Evolutionary conservation across 176 grass and related monocot genomes (phyloP), one percentile per base, ranked within the genome.

Genomic region (Musa acuminata): DNA sequence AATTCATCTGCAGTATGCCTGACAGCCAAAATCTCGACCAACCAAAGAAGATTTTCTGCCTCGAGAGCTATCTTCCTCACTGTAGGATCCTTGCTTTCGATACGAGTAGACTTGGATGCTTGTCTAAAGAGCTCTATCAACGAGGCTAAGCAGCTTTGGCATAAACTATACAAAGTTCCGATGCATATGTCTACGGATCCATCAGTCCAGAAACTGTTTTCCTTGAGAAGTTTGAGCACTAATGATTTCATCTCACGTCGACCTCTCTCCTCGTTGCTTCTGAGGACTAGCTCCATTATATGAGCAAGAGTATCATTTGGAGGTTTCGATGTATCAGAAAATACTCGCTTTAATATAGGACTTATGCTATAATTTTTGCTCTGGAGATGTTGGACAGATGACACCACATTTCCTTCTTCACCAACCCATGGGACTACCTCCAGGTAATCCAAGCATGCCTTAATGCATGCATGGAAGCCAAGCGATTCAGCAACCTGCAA

Each of bases 181-280:
- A 72, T 75, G 22, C 85, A 89, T 72, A 84, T 85, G 67, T 90
- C 82, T n/a, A 55, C 62, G 53, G 89, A 84, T 73, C 80, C 85
- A 62, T 82, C 80, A 11, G 52, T 64, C 14, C 68, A 77, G 26
- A 76, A 72, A 62, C 27, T 83, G 58, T 86, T 92, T 76, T 96
- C 92, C 83, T 92, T 96, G 25, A 96, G 77, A 53, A 96, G 89
- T 71, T 92, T 96, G 58, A 87, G 70, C 67, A 96, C 89, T 22
- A 96, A 64, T 1, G 85, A 84, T 78, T 92, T 96, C 89, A 92
- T 92, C 73, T 90, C 92, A 1, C 87, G 89, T 0, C 92, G 87
- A 0, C 87, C 92, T 80, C 76, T 77, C 50, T 96, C 89, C 24
- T 89, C 92, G 5, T 54, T 87, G 83, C 92, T 88, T 59, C 89